Base-by-base conservation (phyloP, 2,329 filamentous ascomycete genomes). In the Fusarium sp. region DNA sequence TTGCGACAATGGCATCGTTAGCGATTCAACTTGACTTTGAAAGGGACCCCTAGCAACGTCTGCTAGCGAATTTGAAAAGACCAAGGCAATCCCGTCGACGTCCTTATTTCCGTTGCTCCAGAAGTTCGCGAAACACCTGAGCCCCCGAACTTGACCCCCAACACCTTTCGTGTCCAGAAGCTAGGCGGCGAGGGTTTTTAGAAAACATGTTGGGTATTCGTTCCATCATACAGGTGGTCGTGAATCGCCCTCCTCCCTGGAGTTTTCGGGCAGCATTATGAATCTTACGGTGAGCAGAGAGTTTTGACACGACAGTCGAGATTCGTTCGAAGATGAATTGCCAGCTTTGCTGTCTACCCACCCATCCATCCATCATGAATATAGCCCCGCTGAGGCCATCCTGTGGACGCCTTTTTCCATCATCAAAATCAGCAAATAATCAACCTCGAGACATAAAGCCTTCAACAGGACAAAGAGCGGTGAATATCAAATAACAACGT, bases 311-410 rank as follows among this genome's bases (percentile, higher is more conserved):
- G 50, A 66, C 22, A 46, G 35, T 35, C 18, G 35, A 60, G n/a
- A 18, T 46, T 47, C 29, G 46, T 22, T 22, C 22, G 15, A 42
- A 45, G 31, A 47, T 61, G 38, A 35, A 55, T 44, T 42, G 33
- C 36, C 49, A 39, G 22, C 39, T 39, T 35, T 52, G 33, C 22
- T 39, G 22, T 38, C 49, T 56, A 57, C 27, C 65, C 63, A 66
- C 62, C 52, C 56, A 70, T 17, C 54, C 67, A 66, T 29, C 62
- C 46, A 66, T 45, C 55, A 52, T 39, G 25, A 35, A 41, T 55
- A 27, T 44, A 67, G 45, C 65, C 61, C 61, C 56, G 53, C 53
- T 67, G 68, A 70, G 68, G 68, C 68, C 68, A 33, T 66, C 66
- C 50, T 70, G 68, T 58, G 52, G 55, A 62, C 46, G 62, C 55